phyloP scores from a whole-genome alignment of 1,284 basidiomycete genomes.

The Xerocomus minutiporus region DNA sequence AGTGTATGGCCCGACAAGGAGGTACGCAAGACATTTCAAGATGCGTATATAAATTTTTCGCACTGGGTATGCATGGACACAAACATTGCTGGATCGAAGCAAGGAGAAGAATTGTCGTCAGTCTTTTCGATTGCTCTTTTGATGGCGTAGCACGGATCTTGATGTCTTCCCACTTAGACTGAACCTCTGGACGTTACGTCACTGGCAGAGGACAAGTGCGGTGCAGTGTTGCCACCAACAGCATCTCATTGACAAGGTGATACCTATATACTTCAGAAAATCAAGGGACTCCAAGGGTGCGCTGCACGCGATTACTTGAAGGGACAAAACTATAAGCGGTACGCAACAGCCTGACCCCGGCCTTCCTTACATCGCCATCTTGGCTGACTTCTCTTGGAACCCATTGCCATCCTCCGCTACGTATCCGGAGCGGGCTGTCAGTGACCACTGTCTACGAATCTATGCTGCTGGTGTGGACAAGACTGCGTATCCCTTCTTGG shows the following conservation, averaged over 20 bases:
- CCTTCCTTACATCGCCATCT: slow-evolving; percentile 6
- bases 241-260: too few relatives aligned
- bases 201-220: slow-evolving; percentile 12
- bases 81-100: too few relatives aligned
- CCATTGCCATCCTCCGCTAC: not conserved
- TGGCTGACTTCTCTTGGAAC: slow-evolving; percentile 8
- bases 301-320: not conserved
- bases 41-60: slow-evolving; percentile 11
- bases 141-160: not conserved
- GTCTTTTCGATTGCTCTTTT: not conserved
- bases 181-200: slow-evolving; percentile 4
- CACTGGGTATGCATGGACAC: slow-evolving; percentile 18
- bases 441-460: slow-evolving; percentile 4
- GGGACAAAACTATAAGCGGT: not conserved
- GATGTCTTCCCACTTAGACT: not conserved
- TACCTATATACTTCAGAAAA: too few relatives aligned
- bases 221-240: slow-evolving; percentile 8
- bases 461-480: slow-evolving; percentile 7
- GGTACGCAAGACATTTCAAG: not conserved
- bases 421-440: not conserved
- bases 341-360: not conserved
- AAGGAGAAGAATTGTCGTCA: not conserved
- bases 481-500: slow-evolving; percentile 2
- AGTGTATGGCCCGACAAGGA: not conserved
- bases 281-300: not conserved